These are phyloP conservation scores for Eimeria acervulina DNA, from an alignment of 169 alveolate species.

Conservation along the genomic window DNA sequence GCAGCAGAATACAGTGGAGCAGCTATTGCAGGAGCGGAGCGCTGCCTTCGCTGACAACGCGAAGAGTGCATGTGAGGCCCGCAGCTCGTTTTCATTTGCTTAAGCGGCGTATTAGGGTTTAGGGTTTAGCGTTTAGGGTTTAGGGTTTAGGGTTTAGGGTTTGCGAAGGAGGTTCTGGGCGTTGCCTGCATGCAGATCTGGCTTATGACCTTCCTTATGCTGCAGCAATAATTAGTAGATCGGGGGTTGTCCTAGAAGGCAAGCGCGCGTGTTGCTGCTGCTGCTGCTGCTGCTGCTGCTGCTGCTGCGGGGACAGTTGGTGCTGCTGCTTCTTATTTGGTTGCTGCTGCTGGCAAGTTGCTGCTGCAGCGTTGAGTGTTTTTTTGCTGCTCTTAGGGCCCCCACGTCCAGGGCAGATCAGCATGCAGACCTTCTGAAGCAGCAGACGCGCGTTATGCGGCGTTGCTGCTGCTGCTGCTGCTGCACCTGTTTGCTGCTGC, in stretches of 20 bases:
- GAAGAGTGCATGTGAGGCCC: constrained; percentile 10
- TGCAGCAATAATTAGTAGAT: neutral
- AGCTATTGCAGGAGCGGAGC: neutral
- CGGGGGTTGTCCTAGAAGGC: constrained; percentile 16
- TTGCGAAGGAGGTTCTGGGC: too few relatives aligned
- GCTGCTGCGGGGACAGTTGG: neutral
- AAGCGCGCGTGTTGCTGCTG: neutral
- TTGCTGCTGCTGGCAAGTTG: neutral
- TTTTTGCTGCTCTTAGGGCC: neutral
- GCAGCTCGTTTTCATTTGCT: too few relatives aligned
- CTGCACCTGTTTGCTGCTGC: too few relatives aligned
- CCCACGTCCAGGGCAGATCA: neutral
- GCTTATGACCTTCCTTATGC: neutral
- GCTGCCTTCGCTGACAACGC: neutral
- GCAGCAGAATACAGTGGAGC: neutral
- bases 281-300: neutral
- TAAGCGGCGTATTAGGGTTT: too few relatives aligned
- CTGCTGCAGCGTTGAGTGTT: neutral
- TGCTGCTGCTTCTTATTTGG: neutral
- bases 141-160: constrained; percentile 6
- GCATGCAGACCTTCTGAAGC: constrained; percentile 10
- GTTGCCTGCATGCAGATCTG: neutral
- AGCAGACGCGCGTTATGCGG: neutral
- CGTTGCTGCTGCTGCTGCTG: too few relatives aligned
- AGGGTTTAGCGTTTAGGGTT: constrained; percentile 47